Evolutionary conservation across 1,139 yeast species (phyloP).

Genomic region (Protomyces arabidopsidicola): DNA sequence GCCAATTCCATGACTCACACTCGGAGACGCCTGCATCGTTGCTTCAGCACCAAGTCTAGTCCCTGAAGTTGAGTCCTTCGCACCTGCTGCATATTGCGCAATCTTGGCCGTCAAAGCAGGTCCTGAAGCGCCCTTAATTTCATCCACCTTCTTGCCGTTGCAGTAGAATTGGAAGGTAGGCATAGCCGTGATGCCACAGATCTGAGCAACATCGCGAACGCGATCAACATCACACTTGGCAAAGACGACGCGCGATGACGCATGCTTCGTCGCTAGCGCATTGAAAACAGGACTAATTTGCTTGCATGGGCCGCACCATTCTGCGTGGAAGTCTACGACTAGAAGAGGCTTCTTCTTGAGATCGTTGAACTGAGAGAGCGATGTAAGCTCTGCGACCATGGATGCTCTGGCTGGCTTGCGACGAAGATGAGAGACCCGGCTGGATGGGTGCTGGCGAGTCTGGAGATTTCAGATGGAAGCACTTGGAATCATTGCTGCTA

Average conservation of each 20-base stretch:
- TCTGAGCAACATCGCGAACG: conserved; percentile 47
- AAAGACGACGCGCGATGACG: conserved; percentile 46
- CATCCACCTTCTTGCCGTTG: conserved; percentile 11
- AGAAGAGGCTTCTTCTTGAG: conserved; percentile 42
- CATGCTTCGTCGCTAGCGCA: conserved; percentile 47
- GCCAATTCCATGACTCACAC: conserved; percentile 1
- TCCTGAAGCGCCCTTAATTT: conserved; percentile 64
- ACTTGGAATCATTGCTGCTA: too few species aligned
- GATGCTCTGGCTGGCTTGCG: not conserved
- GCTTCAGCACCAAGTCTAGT: conserved; percentile 5
- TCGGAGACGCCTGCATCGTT: conserved; percentile 6
- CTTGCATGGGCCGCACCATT: conserved; percentile 73
- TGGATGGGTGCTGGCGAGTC: not conserved
- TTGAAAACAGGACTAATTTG: conserved; percentile 76
- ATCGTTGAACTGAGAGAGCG: conserved; percentile 9
- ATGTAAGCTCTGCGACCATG: conserved; percentile 7
- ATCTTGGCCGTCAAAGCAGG: conserved; percentile 23
- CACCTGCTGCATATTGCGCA: conserved; percentile 3
- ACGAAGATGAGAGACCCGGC: too few species aligned
- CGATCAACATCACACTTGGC: conserved; percentile 79
- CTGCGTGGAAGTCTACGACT: conserved; percentile 44
- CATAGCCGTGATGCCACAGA: conserved; percentile 27
- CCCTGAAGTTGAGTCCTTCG: not conserved
- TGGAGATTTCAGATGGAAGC: not conserved
- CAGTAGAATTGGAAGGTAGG: conserved; percentile 20